Conservation (phyloP, 2,329 filamentous ascomycete species). For the Colletotrichum ledebouriae region DNA sequence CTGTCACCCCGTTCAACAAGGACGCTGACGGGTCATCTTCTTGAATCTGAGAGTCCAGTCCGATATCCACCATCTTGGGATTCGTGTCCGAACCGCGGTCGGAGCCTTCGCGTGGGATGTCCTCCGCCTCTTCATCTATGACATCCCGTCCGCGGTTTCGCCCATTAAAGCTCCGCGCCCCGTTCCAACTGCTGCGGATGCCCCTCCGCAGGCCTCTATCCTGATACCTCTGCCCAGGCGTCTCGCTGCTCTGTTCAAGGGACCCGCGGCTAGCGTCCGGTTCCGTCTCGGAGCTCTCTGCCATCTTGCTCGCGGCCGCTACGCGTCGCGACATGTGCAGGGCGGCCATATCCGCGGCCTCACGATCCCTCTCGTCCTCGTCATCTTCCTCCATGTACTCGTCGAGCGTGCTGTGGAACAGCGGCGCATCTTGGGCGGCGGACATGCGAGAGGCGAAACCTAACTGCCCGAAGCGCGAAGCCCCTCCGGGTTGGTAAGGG, state of each 20-base stretch:
- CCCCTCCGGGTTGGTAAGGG: constrained; percentile 76
- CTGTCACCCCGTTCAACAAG: constrained; percentile 67
- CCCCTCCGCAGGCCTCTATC: constrained; percentile 64
- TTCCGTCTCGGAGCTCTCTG: constrained; percentile 87
- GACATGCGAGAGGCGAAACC: constrained; percentile 84
- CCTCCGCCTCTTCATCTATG: constrained; percentile 59
- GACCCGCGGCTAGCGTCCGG: constrained; percentile 73
- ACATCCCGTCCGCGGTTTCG: constrained; percentile 46
- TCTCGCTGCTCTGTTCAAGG: constrained; percentile 66
- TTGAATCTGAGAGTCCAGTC: constrained; percentile 77
- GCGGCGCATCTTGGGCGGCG: constrained; percentile 81
- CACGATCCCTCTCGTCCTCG: constrained; percentile 88
- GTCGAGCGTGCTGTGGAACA: constrained; percentile 94
- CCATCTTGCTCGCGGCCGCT: constrained; percentile 85
- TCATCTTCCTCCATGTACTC: constrained; percentile 95
- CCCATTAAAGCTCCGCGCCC: constrained; percentile 58
- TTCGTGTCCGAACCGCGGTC: constrained; percentile 49
- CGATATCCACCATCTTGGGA: constrained; percentile 85
- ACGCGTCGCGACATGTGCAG: constrained; percentile 90
- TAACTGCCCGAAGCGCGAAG: constrained; percentile 77
- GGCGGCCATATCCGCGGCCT: constrained; percentile 94
- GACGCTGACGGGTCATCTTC: constrained; percentile 72
- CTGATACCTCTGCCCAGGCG: constrained; percentile 58
- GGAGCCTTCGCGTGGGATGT: constrained; percentile 54
- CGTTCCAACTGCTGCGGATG: constrained; percentile 76